Evolutionary conservation across 139 green algal genomes (phyloP), one percentile per base, ranked within the genome.

Genomic region (Coelastrella sp.): DNA sequence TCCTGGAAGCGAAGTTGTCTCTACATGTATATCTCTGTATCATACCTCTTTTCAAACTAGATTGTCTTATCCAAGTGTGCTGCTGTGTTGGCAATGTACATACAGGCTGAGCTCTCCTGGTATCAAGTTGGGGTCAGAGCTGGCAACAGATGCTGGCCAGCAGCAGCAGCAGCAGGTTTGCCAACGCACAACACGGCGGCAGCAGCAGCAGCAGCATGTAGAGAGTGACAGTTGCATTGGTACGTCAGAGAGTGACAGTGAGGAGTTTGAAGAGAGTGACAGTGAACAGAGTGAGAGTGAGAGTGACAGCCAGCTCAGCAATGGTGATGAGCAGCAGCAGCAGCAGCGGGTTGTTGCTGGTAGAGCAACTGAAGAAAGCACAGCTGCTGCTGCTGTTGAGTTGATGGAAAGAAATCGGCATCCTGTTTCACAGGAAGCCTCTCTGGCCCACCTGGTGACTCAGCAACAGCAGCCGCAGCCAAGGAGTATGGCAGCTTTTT

Each of bases 141-240:
- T 76, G 15, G 15, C 68, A 76, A n/a, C 15, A 76, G 8, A 76
- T 8, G 7, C 19, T 8, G 10, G 17, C 17, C 24, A 80, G 74
- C 74, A 80, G 74, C 74, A 80, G 74, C 74, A 80, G 74, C 74
- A 72, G 63, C 63, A 72, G 63, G n/a, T n/a, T n/a, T n/a, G 12
- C 12, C 12, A 14, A 72, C 63, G 12, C 12, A 17, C 63, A 72
- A 17, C 63, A 14, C 1, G 63, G 15, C 12, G 15, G 63, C 63
- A 72, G 63, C 63, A 72, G 63, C 63, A 72, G 63, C 63, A 72
- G 63, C 63, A 72, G 63, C 63, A 72, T 3, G 12, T 72, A 22
- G 63, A 72, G 63, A 72, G 63, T 72, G 63, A 72, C 12, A 72
- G 63, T 14, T 14, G 15, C 63, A 72, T 49, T 49, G 35, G 63